phyloP scores from a whole-genome alignment of 257 asterid genomes.

The Oldenlandia corymbosa region DNA sequence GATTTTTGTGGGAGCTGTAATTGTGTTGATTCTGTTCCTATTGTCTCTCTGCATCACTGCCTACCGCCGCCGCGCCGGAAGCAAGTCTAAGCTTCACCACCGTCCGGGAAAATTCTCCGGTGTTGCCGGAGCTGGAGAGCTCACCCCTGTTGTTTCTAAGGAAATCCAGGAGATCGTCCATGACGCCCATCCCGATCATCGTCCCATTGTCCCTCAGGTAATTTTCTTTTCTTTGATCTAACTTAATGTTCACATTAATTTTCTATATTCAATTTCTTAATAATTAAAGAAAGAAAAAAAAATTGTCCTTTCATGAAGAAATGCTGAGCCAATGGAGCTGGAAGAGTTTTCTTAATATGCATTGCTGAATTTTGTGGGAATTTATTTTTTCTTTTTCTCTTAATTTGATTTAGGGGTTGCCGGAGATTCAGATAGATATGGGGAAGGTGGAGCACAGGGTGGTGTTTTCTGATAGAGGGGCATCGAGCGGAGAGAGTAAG shows the following conservation, averaged over 20 bases:
- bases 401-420: constrained; percentile 45
- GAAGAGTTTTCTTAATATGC: not conserved
- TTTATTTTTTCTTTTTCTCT: not conserved
- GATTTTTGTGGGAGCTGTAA: constrained; percentile 68
- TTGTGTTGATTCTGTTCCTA: constrained; percentile 66
- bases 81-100: constrained; percentile 26
- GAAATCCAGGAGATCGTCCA: constrained; percentile 69
- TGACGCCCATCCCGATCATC: constrained; percentile 62
- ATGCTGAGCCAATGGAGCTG: not conserved
- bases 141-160: constrained; percentile 63
- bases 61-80: constrained; percentile 56
- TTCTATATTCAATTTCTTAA: not conserved
- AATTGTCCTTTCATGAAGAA: not conserved
- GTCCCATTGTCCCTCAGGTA: constrained; percentile 52
- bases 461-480: constrained; percentile 76
- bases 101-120: constrained; percentile 19
- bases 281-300: too few relatives aligned
- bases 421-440: constrained; percentile 92
- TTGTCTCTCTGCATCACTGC: constrained; percentile 80
- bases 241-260: not conserved
- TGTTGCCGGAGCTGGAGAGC: constrained; percentile 24
- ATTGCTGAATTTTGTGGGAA: not conserved
- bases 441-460: constrained; percentile 94
- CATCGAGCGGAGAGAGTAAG: constrained; percentile 92
- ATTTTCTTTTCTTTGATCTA: not conserved